Evolutionary conservation across 192 early-diverging fungal species (phyloP).

Genomic region (Coemansia sp.): DNA sequence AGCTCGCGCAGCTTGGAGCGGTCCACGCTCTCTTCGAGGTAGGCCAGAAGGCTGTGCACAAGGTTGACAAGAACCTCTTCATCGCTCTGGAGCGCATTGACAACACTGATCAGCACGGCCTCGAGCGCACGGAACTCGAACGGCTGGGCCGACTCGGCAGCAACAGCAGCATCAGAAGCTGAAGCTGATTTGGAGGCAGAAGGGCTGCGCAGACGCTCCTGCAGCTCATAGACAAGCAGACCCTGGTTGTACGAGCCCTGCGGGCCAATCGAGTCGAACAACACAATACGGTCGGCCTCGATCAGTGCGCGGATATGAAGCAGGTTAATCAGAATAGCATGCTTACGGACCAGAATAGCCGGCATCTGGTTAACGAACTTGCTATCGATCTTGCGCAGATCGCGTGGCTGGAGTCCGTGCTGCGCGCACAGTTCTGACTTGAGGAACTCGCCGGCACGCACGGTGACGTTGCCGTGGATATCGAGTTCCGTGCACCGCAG

Average conservation of each 20-base stretch:
- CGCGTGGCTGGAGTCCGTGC: conserved; percentile 79
- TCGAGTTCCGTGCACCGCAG: conserved; percentile 69
- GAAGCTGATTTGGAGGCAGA: conserved; percentile 4
- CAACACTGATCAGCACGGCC: conserved; percentile 75
- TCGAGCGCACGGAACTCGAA: conserved; percentile 72
- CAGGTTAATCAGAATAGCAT: conserved; percentile 83
- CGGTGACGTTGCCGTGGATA: conserved; percentile 65
- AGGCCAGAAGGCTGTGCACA: conserved; percentile 65
- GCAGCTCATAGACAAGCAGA: conserved; percentile 77
- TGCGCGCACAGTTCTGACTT: conserved; percentile 78
- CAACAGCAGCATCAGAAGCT: background rate
- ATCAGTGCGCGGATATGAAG: conserved; percentile 80
- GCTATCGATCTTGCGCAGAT: conserved; percentile 82
- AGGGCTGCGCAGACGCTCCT: conserved; percentile 66
- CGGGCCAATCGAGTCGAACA: conserved; percentile 73
- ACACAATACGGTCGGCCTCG: conserved; percentile 73
- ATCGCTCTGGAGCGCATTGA: conserved; percentile 67
- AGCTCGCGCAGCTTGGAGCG: conserved; percentile 75
- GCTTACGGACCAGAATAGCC: conserved; percentile 76
- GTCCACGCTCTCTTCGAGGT: conserved; percentile 75
- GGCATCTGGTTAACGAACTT: conserved; percentile 76
- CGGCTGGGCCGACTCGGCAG: conserved; percentile 25
- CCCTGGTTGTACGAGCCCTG: conserved; percentile 71
- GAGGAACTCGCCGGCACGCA: conserved; percentile 72
- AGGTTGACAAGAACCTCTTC: conserved; percentile 67